Conservation (phyloP, 139 green algal genomes). For the Zygnema circumcarinatum region DNA sequence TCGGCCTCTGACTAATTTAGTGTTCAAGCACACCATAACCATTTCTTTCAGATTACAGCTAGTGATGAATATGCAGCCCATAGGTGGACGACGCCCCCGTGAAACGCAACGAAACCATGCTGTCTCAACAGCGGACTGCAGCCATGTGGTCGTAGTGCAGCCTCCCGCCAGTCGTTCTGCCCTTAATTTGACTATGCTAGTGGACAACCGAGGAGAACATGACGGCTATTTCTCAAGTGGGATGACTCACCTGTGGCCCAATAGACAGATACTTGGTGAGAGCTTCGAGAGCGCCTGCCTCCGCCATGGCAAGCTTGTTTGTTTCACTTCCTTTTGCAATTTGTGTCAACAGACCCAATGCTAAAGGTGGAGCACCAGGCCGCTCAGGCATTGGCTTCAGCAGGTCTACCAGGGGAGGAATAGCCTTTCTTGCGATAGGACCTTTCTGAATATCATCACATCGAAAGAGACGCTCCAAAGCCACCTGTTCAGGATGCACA, state of each 20-base stretch:
- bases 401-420: constrained; percentile 36
- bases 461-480: constrained; percentile 46
- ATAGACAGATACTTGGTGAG: constrained; percentile 54
- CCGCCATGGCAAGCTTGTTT: constrained; percentile 42
- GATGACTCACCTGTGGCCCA: constrained; percentile 24
- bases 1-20: too few relatives aligned
- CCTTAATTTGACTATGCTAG: too few relatives aligned
- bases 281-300: constrained; percentile 28
- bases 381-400: constrained; percentile 22
- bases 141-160: too few relatives aligned
- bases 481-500: constrained; percentile 31
- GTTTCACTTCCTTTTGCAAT: constrained; percentile 29
- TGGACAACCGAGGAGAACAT: too few relatives aligned
- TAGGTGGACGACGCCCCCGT: too few relatives aligned
- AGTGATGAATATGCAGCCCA: too few relatives aligned
- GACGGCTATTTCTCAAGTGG: too few relatives aligned
- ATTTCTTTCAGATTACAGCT: too few relatives aligned
- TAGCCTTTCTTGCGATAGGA: neutral
- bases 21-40: too few relatives aligned
- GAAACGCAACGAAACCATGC: too few relatives aligned
- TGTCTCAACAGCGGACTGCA: too few relatives aligned
- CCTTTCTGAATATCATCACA: constrained; percentile 43
- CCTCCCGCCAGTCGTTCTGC: too few relatives aligned
- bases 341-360: constrained; percentile 36
- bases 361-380: constrained; percentile 13